Evolutionary conservation across 495 filamentous ascomycete genomes (phyloP).

Genomic region (Neurospora sp.): DNA sequence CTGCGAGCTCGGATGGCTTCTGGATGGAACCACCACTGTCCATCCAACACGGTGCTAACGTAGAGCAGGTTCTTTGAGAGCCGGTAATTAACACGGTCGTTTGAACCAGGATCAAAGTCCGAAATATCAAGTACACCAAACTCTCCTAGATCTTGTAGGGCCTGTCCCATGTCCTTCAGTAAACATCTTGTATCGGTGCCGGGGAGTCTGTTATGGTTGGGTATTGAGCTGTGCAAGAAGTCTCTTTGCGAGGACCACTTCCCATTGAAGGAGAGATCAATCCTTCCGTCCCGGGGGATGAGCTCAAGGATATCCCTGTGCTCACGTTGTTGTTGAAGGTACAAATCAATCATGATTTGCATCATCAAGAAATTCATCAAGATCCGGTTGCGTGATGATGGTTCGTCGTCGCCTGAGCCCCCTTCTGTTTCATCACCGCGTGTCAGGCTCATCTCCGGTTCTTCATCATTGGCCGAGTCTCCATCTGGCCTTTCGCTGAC

Average conservation of each 20-base stretch:
- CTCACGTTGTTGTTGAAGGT: too few species aligned
- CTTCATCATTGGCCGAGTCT: too few species aligned
- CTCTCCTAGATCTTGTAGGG: background rate
- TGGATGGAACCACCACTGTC: background rate
- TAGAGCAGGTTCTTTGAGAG: background rate
- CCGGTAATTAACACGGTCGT: background rate
- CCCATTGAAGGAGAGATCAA: background rate
- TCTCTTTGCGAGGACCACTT: background rate
- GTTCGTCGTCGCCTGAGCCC: too few species aligned
- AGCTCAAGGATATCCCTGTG: background rate
- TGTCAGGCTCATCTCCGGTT: too few species aligned
- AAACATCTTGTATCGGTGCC: background rate
- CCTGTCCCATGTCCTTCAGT: background rate
- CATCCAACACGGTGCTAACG: background rate
- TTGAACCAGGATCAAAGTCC: background rate
- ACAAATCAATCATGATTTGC: too few species aligned
- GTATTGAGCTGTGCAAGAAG: background rate
- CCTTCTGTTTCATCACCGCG: too few species aligned
- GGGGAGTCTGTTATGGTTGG: background rate
- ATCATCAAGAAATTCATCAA: too few species aligned
- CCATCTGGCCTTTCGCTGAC: too few species aligned
- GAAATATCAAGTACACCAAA: background rate
- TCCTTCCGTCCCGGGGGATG: background rate
- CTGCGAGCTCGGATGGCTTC: background rate
- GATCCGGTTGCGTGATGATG: too few species aligned